Evolutionary conservation across 176 grass and related monocot species (phyloP).

Genomic region (Olyra latifolia): DNA sequence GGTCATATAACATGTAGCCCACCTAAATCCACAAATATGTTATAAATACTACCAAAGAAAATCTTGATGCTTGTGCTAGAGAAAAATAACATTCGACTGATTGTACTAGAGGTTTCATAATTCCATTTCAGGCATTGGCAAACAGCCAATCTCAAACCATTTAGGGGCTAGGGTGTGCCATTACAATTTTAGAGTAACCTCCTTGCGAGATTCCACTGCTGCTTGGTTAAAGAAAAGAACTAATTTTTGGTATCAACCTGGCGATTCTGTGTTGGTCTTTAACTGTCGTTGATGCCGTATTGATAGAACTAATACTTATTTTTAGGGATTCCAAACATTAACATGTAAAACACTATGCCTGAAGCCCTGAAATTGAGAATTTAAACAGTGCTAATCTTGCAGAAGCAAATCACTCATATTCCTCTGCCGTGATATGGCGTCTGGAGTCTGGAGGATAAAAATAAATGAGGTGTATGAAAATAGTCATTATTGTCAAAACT

Average conservation of each 20-base stretch:
- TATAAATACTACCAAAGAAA: not conserved
- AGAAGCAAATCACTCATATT: not conserved
- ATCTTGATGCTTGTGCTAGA: not conserved
- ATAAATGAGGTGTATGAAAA: not conserved
- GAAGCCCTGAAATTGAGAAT: not conserved
- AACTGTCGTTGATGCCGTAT: not conserved
- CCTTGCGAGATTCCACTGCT: not conserved
- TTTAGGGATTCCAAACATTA: not conserved
- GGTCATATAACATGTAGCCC: conserved; percentile 72
- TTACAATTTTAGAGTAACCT: not conserved
- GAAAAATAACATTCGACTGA: not conserved
- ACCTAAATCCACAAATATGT: conserved; percentile 39
- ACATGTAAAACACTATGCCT: conserved; percentile 1
- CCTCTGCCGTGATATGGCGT: not conserved
- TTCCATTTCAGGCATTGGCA: not conserved
- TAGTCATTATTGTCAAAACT: not conserved
- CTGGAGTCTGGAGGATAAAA: not conserved
- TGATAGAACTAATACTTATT: not conserved
- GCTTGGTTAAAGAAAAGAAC: not conserved
- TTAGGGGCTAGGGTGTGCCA: not conserved
- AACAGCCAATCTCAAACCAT: conserved; percentile 1
- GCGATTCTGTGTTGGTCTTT: not conserved
- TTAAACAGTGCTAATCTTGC: not conserved
- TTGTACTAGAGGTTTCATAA: not conserved
- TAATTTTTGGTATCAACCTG: not conserved